Percentiles rank a stretch among this genome's conserved stretches.
phyloP scores from a whole-genome alignment of 2,329 filamentous ascomycete species.

The Exophiala sp. region DNA sequence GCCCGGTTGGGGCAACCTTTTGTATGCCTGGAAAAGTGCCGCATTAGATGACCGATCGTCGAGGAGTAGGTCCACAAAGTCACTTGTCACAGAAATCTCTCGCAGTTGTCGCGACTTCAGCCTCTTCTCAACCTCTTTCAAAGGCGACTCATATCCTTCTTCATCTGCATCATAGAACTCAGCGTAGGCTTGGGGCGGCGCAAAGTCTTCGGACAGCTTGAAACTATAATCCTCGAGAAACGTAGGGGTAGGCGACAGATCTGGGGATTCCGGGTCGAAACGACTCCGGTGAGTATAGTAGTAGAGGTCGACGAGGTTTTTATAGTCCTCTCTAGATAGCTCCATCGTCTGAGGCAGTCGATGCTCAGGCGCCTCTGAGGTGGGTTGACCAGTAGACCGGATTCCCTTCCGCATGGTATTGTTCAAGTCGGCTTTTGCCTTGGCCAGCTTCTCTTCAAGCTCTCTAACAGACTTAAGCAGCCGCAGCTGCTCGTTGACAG shows the following conservation, averaged over 20 bases:
- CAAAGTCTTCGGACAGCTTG: conserved; percentile 28
- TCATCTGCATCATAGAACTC: conserved; percentile 23
- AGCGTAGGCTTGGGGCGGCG: conserved; percentile 18
- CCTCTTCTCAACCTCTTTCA: conserved; percentile 34
- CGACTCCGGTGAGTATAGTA: conserved; percentile 35
- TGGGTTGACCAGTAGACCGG: not conserved
- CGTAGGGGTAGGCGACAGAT: conserved; percentile 26
- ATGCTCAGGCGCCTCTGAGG: not conserved
- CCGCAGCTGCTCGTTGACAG: conserved; percentile 21
- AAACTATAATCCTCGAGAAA: conserved; percentile 28
- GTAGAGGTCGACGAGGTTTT: conserved; percentile 44
- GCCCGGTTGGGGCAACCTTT: conserved; percentile 48
- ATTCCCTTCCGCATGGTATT: conserved; percentile 8
- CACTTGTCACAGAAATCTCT: conserved; percentile 24
- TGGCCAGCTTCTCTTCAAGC: conserved; percentile 27
- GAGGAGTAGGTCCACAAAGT: conserved; percentile 39
- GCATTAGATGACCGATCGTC: conserved; percentile 43
- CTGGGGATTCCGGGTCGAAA: conserved; percentile 27
- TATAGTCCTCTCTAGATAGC: conserved; percentile 41
- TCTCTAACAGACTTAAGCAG: conserved; percentile 26
- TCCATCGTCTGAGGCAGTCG: conserved; percentile 18
- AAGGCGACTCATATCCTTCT: conserved; percentile 23
- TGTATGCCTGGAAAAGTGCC: conserved; percentile 50
- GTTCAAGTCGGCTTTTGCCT: conserved; percentile 22
- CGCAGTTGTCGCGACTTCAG: conserved; percentile 31